These are phyloP conservation scores for Penicillium sclerotiorum DNA, from an alignment of 2,329 filamentous ascomycete species.

Conservation along the genomic window DNA sequence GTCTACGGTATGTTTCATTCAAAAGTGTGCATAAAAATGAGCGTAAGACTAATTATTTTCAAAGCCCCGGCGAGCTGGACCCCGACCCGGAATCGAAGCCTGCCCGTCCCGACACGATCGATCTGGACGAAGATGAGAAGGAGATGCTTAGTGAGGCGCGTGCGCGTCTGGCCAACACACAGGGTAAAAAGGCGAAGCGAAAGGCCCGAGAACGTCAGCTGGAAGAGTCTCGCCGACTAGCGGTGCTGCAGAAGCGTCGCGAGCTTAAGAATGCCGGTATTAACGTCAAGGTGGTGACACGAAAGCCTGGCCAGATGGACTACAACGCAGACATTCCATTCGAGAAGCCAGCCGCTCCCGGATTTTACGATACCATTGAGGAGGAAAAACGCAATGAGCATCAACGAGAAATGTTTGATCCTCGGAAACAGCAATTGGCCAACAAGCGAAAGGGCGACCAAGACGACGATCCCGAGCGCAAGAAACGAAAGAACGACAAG, in stretches of 20 bases:
- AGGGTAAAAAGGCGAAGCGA: slow-evolving; percentile 97
- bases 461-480: slow-evolving; percentile 77
- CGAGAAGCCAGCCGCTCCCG: slow-evolving; percentile 83
- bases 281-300: slow-evolving; percentile 91
- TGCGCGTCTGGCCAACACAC: slow-evolving; percentile 93
- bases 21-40: background rate
- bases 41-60: slow-evolving; percentile 11
- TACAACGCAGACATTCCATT: slow-evolving; percentile 99
- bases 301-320: slow-evolving; percentile 97
- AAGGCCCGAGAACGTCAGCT: slow-evolving; percentile 95
- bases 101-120: slow-evolving; percentile 92
- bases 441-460: slow-evolving; percentile 93
- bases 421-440: slow-evolving; percentile 83
- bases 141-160: slow-evolving; percentile 98
- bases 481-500: slow-evolving; percentile 88
- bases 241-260: slow-evolving; percentile 88
- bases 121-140: slow-evolving; percentile 98
- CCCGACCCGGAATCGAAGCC: slow-evolving; percentile 98
- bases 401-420: slow-evolving; percentile 83
- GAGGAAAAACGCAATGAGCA: slow-evolving; percentile 80
- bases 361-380: slow-evolving; percentile 91
- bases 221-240: slow-evolving; percentile 88
- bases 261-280: slow-evolving; percentile 98
- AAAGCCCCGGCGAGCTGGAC: slow-evolving; percentile 84
- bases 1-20: slow-evolving; percentile 59